Base-by-base conservation (phyloP, 1,284 basidiomycete species). In the Xerocomus amazonicus region DNA sequence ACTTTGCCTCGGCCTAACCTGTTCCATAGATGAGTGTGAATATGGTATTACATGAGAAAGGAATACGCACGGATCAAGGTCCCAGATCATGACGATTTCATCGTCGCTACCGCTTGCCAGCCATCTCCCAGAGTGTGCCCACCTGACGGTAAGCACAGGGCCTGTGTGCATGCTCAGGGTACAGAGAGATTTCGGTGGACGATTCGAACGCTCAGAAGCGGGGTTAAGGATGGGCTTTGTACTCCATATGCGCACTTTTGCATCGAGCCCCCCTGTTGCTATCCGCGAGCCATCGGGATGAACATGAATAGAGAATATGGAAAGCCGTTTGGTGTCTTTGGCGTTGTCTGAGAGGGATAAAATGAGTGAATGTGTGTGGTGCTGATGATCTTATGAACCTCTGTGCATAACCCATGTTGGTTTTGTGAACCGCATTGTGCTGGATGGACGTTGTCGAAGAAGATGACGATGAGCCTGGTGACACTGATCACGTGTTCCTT, bases 81-180 rank as follows among this genome's bases (percentile, higher is more conserved):
- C 92, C 96, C 96, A 99, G 46, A 99, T 85, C 83, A 99, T 90
- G 23, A 96, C 84, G 57, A 97, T 89, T 57, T 87, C 84, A 67
- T 99, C 96, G 69, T 99, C 96, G 50, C 93, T 95, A 14, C 97
- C 96, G 61, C 92, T 96, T 2, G 97, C 97, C 9, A 99, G 76
- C 83, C 90, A 98, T 45, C 88, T 73, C 6, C 96, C 97, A 13
- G 90, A 92, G 67, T 96, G 86, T 10, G 94, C 92, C 96, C 96
- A 99, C 50, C 96, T 74, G n/a, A 98, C 90, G 14, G 88, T 86
- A 23, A 99, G 75, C 2, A 99, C 96, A 0, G 93, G 91, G 0
- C 96, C 96, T 0, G 91, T 92, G 66, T 99, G 97, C 78, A 94
- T 90, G 1, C 89, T 83, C 48, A 99, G 79, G 1, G 95, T 97